Conservation (phyloP, 108 stramenopile species). For the Fragilaria radians region DNA sequence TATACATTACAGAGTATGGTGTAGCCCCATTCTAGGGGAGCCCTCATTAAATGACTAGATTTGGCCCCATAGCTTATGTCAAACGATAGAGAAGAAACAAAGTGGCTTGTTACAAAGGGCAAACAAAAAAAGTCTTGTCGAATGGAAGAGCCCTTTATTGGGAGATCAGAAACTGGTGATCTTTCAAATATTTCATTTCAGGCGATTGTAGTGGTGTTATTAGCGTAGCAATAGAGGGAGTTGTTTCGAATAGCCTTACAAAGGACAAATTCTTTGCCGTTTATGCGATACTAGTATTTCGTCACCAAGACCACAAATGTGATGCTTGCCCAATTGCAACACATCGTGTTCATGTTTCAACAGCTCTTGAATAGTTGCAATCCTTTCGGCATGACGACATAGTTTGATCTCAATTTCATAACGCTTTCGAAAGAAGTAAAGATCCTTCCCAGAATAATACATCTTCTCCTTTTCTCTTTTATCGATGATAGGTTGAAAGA, state of each 20-base stretch:
- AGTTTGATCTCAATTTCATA: background rate
- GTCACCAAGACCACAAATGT: background rate
- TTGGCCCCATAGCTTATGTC: too few species aligned
- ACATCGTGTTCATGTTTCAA: background rate
- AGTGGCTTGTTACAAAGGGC: too few species aligned
- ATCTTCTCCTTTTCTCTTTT: background rate
- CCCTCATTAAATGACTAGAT: too few species aligned
- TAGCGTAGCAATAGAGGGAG: background rate
- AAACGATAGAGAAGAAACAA: too few species aligned
- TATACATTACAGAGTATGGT: too few species aligned
- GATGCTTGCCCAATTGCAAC: background rate
- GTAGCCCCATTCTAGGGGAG: too few species aligned
- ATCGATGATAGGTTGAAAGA: background rate
- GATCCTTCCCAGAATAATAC: background rate
- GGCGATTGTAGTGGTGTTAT: background rate
- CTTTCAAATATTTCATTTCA: too few species aligned
- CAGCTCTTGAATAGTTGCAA: background rate
- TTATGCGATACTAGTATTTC: background rate
- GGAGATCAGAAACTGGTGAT: too few species aligned
- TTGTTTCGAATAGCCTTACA: background rate
- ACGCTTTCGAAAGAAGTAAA: background rate
- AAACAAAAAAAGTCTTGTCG: too few species aligned
- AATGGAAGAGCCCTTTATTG: too few species aligned
- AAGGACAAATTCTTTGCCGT: background rate
- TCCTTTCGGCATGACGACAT: background rate